Evolutionary conservation across 768 basidiomycete species (phyloP).

Genomic region (Suillus alpinus): DNA sequence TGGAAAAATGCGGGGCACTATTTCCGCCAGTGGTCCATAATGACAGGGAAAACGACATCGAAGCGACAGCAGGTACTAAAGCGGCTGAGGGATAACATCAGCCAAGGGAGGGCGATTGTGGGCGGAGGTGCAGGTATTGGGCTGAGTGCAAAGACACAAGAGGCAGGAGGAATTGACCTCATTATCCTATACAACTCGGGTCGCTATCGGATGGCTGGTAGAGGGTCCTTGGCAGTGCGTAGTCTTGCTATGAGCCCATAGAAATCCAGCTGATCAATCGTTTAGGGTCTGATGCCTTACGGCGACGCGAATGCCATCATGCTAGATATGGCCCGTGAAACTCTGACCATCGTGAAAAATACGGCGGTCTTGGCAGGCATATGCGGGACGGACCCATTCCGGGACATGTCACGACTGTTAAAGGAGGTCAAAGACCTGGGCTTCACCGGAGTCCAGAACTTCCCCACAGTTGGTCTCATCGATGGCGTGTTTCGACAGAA

Average conservation of each 20-base stretch:
- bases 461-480: slow-evolving; percentile 27
- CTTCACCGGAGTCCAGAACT: slow-evolving; percentile 27
- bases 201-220: slow-evolving; percentile 29
- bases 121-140: slow-evolving; percentile 27
- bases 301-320: slow-evolving; percentile 28
- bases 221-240: slow-evolving; percentile 28
- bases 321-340: slow-evolving; percentile 28
- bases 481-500: slow-evolving; percentile 28
- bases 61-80: slow-evolving; percentile 17
- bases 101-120: slow-evolving; percentile 20
- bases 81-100: slow-evolving; percentile 13
- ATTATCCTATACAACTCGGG: slow-evolving; percentile 31
- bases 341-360: slow-evolving; percentile 24
- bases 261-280: neutral
- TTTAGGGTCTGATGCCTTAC: slow-evolving; percentile 26
- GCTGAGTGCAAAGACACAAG: slow-evolving; percentile 26
- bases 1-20: neutral
- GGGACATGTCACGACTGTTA: slow-evolving; percentile 23
- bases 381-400: slow-evolving; percentile 28
- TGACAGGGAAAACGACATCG: slow-evolving; percentile 10
- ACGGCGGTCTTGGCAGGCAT: slow-evolving; percentile 27
- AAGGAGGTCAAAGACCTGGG: slow-evolving; percentile 24
- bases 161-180: slow-evolving; percentile 24
- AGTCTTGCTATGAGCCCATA: neutral
- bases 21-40: neutral